phyloP scores from a whole-genome alignment of 2,329 filamentous ascomycete species.

The Aspergillus sp. region DNA sequence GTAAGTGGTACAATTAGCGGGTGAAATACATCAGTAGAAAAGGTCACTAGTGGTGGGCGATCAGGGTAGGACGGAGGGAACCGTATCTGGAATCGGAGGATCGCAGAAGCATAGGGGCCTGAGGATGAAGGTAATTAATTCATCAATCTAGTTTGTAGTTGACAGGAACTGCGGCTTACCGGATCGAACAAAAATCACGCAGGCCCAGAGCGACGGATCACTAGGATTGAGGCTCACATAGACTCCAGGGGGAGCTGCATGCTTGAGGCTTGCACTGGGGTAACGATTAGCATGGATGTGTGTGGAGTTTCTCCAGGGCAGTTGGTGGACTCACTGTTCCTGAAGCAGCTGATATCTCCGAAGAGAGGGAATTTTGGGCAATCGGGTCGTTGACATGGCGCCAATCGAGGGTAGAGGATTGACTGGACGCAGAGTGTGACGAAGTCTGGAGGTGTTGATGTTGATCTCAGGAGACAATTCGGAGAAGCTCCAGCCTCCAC shows the following conservation, averaged over 20 bases:
- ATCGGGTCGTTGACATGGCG: constrained; percentile 27
- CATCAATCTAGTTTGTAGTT: neutral
- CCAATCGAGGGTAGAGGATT: neutral
- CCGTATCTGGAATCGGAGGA: constrained; percentile 85
- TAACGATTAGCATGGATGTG: constrained; percentile 1
- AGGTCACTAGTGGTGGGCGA: constrained; percentile 79
- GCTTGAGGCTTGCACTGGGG: constrained; percentile 72
- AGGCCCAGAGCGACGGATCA: constrained; percentile 80
- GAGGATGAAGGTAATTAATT: neutral
- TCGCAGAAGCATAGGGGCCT: constrained; percentile 87
- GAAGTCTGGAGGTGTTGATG: neutral
- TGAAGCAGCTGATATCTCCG: constrained; percentile 74
- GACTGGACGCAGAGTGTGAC: neutral
- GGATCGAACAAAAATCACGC: constrained; percentile 86
- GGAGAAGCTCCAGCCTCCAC: neutral
- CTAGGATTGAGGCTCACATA: constrained; percentile 83
- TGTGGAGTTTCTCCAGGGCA: neutral
- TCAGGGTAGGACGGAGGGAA: constrained; percentile 80
- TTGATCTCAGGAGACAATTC: constrained; percentile 4
- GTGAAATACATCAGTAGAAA: constrained; percentile 92
- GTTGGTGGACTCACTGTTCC: constrained; percentile 66
- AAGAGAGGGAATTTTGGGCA: constrained; percentile 52
- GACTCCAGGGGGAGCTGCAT: constrained; percentile 79
- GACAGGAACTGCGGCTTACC: constrained; percentile 52
- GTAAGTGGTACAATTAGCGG: constrained; percentile 88